Evolutionary conservation across 1,139 yeast species (phyloP), one percentile per base, ranked within the genome.

Genomic region (Chernovozyma sophiae-reginae): DNA sequence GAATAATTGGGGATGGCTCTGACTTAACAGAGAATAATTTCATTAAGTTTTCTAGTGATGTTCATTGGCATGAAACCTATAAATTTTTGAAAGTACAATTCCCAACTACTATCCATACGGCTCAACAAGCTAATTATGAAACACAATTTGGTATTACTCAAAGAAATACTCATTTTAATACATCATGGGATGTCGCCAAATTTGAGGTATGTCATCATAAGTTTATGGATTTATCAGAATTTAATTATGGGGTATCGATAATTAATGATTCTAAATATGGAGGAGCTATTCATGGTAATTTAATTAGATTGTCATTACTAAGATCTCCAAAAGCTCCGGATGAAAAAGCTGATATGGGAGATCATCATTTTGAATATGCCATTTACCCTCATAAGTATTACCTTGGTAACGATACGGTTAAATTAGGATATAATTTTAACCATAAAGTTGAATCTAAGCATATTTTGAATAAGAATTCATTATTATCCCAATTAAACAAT

Each of bases 151-250:
- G 97, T 41, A 63, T 85, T 35, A 92, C 95, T 12, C 79, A 76
- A 50, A 77, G 97, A 48, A 95, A 97, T 32, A 92, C 97, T 0
- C 97, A 90, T 58, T 90, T 72, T 65, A 92, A 92, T 56, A 90
- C 97, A 1, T 67, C 87, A 1, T 90, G 97, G 97, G 98, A 90
- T 54, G 83, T 82, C 30, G 97, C 97, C 42, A 89, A 89, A 60
- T 92, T 92, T 60, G 98, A 92, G 61, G 96, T 89, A 16, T 86
- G 96, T 49, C 90, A 85, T 51, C 97, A 92, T 60, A 86, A 86
- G 55, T 92, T 87, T 65, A 90, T 94, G 55, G 97, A 92, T 56
- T 79, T 86, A 52, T 83, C 95, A 26, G 97, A 87, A 52, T 77
- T 68, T 58, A 77, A 77, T 43, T 89, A 86, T 53, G 97, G 97